These are phyloP conservation scores for Clarkia xantiana DNA, from an alignment of 345 rosid genomes.

Conservation along the genomic window DNA sequence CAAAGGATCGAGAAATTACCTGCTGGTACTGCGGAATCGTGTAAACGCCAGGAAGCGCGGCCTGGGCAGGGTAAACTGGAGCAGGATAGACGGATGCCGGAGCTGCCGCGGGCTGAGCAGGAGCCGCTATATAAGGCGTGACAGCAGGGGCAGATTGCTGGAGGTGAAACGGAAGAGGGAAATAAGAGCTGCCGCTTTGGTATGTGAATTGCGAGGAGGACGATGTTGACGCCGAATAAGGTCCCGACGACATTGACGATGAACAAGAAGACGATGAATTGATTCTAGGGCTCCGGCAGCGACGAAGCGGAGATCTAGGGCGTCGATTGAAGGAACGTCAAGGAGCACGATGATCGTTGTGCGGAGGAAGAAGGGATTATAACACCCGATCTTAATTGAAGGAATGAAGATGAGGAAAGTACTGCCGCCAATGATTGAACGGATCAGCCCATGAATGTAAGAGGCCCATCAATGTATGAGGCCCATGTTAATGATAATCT, in stretches of 20 bases:
- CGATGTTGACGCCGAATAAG: constrained; percentile 10
- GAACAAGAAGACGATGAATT: neutral
- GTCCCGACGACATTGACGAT: constrained; percentile 6
- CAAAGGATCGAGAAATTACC: constrained; percentile 14
- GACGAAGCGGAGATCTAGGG: constrained; percentile 3
- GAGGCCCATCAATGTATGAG: no score
- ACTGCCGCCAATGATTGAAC: no score
- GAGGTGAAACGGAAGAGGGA: constrained; percentile 18
- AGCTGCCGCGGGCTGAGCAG: constrained; percentile 11
- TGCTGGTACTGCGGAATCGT: constrained; percentile 74
- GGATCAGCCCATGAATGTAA: no score
- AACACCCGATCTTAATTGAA: no score
- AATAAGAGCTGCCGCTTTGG: constrained; percentile 14
- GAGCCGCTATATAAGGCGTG: constrained; percentile 6
- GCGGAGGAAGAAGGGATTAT: no score
- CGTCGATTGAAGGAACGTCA: neutral
- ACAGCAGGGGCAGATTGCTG: constrained; percentile 11
- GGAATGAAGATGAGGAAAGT: no score
- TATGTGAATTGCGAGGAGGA: constrained; percentile 13
- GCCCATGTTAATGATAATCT: no score
- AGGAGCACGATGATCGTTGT: no score
- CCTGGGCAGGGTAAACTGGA: constrained; percentile 18
- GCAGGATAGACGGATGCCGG: constrained; percentile 8
- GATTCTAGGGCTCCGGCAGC: neutral
- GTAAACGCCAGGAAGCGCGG: constrained; percentile 43